Evolutionary conservation across 1,284 basidiomycete species (phyloP).

Genomic region (Leccinum colubrinum): DNA sequence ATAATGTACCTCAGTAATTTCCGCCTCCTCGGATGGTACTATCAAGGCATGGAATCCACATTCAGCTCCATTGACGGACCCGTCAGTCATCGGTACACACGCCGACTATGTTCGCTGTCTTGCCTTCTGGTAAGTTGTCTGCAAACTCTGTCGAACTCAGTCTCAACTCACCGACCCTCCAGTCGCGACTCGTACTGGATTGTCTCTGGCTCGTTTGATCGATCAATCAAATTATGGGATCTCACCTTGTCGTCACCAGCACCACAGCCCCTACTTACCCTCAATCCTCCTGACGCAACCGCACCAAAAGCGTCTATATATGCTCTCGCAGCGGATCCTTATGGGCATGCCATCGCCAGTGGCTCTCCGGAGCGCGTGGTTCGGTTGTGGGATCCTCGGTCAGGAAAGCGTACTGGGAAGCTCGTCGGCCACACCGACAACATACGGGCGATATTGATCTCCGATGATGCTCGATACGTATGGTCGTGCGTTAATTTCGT

Average conservation of each 20-base stretch:
- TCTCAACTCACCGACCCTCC: conserved; percentile 18
- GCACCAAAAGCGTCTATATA: conserved; percentile 79
- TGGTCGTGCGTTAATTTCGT: conserved; percentile 31
- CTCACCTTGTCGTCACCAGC: conserved; percentile 46
- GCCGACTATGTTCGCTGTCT: conserved; percentile 91
- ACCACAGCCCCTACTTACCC: conserved; percentile 51
- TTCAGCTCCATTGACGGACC: conserved; percentile 48
- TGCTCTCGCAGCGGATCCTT: conserved; percentile 75
- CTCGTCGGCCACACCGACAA: conserved; percentile 97
- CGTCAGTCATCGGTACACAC: conserved; percentile 82
- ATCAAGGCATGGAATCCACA: conserved; percentile 95
- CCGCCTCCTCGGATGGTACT: conserved; percentile 94
- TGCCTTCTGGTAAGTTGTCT: conserved; percentile 57
- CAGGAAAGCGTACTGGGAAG: conserved; percentile 68
- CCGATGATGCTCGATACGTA: conserved; percentile 88
- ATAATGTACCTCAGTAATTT: conserved; percentile 59
- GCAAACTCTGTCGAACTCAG: neutral
- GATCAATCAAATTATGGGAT: conserved; percentile 94
- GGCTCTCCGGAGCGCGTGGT: conserved; percentile 92
- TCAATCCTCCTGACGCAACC: conserved; percentile 58
- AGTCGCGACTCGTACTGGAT: conserved; percentile 82
- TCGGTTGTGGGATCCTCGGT: conserved; percentile 90
- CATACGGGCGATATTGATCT: conserved; percentile 85
- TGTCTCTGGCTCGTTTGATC: conserved; percentile 94
- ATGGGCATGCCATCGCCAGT: conserved; percentile 80